Evolutionary conservation across 2,329 filamentous ascomycete species (phyloP), one percentile per base, ranked within the genome.

Genomic region (Fusarium caatingaense): DNA sequence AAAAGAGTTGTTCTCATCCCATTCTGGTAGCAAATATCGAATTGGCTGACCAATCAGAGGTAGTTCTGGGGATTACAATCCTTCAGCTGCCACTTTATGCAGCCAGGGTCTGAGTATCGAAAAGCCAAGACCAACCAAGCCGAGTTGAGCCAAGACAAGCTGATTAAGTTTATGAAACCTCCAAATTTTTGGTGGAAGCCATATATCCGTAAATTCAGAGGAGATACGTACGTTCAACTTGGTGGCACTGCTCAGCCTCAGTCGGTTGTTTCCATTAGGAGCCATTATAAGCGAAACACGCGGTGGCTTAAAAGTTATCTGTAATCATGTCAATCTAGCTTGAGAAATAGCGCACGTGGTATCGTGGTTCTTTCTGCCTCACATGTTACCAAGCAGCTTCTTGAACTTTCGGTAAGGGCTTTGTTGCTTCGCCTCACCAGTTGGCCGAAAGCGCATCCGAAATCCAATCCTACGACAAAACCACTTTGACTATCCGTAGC

Each of bases 1-100:
- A 71, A 68, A 68, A 71, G 68, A 68, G 55, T 68, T 70, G 32
- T 42, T 27, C 16, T 32, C 20, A 32, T 56, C 56, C 60, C 27
- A n/a, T 58, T 56, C 60, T 40, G 54, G 68, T 51, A 68, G 44
- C n/a, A 28, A 64, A 41, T 40, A 53, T 62, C 40, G 34, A 62
- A 56, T 44, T 37, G n/a, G n/a, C 15, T 12, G 25, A 15, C 68
- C 68, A 71, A 71, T 71, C 60, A 71, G 34, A 20, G 40, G 46
- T 25, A 20, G 20, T n/a, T 56, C 13, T 34, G 12, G 8, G 11
- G 4, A 4, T 41, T 53, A 44, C 30, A 50, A 64, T 60, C 64
- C 41, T 70, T 46, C 44, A 11, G 42, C 41, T 48, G 63, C 23
- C 51, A 59, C 30, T 41, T 55, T 45, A 69, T 69, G 68, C 64